Evolutionary conservation across 2,329 filamentous ascomycete genomes (phyloP).

Genomic region (Coleophoma cylindrospora): DNA sequence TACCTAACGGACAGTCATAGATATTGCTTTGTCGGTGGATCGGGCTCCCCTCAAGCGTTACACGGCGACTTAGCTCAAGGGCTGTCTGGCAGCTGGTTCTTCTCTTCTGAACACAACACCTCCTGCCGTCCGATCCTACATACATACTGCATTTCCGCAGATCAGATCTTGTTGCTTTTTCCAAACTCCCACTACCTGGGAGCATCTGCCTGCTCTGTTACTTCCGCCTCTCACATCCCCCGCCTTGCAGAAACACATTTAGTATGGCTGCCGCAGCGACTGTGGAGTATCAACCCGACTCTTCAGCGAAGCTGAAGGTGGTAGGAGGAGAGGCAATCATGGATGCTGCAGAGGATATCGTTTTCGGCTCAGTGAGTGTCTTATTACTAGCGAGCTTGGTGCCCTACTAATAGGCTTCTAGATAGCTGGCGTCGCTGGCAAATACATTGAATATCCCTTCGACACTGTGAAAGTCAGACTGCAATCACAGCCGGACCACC

Average conservation of each 20-base stretch:
- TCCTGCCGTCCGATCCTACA: too few relatives aligned
- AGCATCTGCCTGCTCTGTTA: not conserved
- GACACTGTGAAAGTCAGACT: slow-evolving; percentile 97
- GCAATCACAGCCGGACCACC: slow-evolving; percentile 86
- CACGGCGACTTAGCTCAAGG: too few relatives aligned
- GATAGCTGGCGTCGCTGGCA: slow-evolving; percentile 82
- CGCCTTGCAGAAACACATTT: not conserved
- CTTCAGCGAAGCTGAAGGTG: slow-evolving; percentile 5
- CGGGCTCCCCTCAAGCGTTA: too few relatives aligned
- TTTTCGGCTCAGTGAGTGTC: slow-evolving; percentile 73
- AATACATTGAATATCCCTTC: slow-evolving; percentile 97
- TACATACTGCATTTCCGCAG: too few relatives aligned
- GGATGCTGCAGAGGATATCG: slow-evolving; percentile 75
- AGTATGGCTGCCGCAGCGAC: slow-evolving; percentile 19
- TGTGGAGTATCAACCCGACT: slow-evolving; percentile 12
- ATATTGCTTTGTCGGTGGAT: too few relatives aligned
- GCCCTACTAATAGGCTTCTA: slow-evolving; percentile 25
- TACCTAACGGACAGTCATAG: too few relatives aligned
- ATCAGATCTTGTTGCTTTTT: too few relatives aligned
- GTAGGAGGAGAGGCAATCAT: slow-evolving; percentile 21
- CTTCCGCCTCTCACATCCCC: not conserved
- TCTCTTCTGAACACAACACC: too few relatives aligned
- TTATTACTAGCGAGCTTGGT: not conserved
- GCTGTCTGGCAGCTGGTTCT: too few relatives aligned
- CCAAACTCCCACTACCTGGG: too few relatives aligned